phyloP scores from a whole-genome alignment of 495 filamentous ascomycete species.

The Letharia columbiana region DNA sequence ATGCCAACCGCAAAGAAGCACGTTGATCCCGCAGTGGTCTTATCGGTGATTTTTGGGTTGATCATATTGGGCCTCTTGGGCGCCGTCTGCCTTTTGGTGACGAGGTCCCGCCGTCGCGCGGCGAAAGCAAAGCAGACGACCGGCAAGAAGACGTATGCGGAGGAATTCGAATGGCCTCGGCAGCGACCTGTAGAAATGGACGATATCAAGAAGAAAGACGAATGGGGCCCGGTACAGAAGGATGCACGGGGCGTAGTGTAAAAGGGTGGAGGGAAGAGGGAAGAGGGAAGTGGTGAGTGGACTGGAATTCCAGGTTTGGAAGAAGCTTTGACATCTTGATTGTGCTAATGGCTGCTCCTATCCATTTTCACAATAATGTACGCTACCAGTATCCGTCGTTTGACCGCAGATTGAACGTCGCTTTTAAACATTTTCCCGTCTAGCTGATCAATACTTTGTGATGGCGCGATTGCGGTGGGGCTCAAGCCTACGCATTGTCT shows the following conservation, averaged over 20 bases:
- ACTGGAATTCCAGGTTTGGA: too few species aligned
- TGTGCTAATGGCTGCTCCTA: too few species aligned
- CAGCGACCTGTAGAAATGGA: neutral
- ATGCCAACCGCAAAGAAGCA: neutral
- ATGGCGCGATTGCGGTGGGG: too few species aligned
- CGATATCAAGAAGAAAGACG: neutral
- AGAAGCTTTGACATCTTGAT: too few species aligned
- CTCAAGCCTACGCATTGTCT: too few species aligned
- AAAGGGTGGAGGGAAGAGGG: neutral
- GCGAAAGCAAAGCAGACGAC: neutral
- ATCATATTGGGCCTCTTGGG: neutral
- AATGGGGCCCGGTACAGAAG: neutral
- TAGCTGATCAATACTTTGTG: too few species aligned
- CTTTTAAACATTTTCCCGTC: too few species aligned
- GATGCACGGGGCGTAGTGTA: neutral
- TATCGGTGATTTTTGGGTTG: neutral
- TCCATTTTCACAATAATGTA: too few species aligned
- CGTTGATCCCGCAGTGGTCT: neutral
- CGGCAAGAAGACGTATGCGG: neutral
- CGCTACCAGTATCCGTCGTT: too few species aligned
- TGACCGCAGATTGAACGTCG: too few species aligned
- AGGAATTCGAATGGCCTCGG: neutral
- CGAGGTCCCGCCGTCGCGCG: neutral
- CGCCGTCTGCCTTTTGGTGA: neutral
- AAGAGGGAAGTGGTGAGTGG: too few species aligned